Conservation (phyloP, 306 rosid species). For the cucumber (Cucumis sativus) region DNA sequence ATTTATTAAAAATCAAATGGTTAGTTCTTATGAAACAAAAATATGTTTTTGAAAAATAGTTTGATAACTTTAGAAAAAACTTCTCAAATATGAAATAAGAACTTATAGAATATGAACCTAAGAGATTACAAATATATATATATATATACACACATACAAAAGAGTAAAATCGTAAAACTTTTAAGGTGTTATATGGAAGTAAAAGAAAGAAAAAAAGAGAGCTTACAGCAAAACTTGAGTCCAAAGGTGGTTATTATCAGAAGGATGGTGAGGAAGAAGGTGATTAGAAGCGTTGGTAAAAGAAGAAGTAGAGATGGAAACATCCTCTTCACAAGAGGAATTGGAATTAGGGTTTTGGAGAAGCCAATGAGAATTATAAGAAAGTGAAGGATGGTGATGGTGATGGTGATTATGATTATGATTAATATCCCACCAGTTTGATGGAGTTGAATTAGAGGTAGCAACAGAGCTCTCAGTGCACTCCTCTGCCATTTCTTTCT, state of each 20-base stretch:
- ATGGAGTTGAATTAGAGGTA: constrained; percentile 29
- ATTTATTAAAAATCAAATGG: background rate
- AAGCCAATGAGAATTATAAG: constrained; percentile 14
- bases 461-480: constrained; percentile 49
- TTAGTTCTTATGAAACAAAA: too few species aligned
- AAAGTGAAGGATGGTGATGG: constrained; percentile 22
- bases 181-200: too few species aligned
- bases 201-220: background rate
- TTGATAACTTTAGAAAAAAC: too few species aligned
- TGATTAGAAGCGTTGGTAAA: constrained; percentile 65
- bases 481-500: constrained; percentile 45
- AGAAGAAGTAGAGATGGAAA: constrained; percentile 66
- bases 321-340: constrained; percentile 68
- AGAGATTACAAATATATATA: background rate
- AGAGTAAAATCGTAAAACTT: too few species aligned
- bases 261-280: constrained; percentile 41
- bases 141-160: too few species aligned
- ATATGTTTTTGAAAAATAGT: too few species aligned
- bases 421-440: constrained; percentile 64
- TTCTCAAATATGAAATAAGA: too few species aligned
- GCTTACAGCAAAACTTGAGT: constrained; percentile 66
- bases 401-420: constrained; percentile 22
- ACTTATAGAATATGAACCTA: background rate
- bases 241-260: constrained; percentile 72
- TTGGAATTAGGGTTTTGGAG: constrained; percentile 43